Base-by-base conservation (phyloP, 192 early-diverging fungal species). In the Oehlia diaphana region DNA sequence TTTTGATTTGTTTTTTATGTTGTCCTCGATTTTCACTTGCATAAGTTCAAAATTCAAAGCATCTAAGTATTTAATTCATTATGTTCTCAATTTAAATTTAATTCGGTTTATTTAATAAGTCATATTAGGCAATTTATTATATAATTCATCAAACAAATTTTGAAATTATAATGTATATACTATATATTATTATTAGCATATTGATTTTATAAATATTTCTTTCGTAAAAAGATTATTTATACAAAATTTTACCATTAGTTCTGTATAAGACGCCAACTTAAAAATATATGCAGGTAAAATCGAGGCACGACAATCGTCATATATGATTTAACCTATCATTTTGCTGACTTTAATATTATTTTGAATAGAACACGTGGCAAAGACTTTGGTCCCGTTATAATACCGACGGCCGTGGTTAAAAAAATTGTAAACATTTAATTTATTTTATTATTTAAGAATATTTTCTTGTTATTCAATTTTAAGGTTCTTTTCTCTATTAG, bases 321-420 rank as follows among this genome's bases (percentile, higher is more conserved):
- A 21, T 58, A 58, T 21, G 19, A 12, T 47, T 47, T 12, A 47
- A 10, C 9, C 9, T 47, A 21, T 19, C 21, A 1, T 7, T 21
- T 58, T 58, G 26, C n/a, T 73, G 1, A 73, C 49, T 26, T 49
- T 4, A 50, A 7, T 49, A 8, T 73, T 19, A n/a, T 44, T 14
- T 14, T 42, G 1, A 44, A 65, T 39, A 78, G 77, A 35, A 21
- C 77, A 9, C 42, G 77, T 2, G 23, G 44, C 2, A 78, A 39
- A 53, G 33, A 39, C 14, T 35, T 39, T 42, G 75, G 42, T n/a
- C 33, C 58, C 21, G 82, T 83, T 26, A 50, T 81, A 50, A 80
- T 91, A 73, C 91, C 91, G 2, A 84, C 74, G 6, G 64, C 65
- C 4, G 81, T 83, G 8, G 23, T 72, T 16, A 86, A 87, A 78